Percentiles rank a stretch among this genome's conserved stretches.
phyloP scores from a whole-genome alignment of 495 filamentous ascomycete species.

The Cryomyces minteri region DNA sequence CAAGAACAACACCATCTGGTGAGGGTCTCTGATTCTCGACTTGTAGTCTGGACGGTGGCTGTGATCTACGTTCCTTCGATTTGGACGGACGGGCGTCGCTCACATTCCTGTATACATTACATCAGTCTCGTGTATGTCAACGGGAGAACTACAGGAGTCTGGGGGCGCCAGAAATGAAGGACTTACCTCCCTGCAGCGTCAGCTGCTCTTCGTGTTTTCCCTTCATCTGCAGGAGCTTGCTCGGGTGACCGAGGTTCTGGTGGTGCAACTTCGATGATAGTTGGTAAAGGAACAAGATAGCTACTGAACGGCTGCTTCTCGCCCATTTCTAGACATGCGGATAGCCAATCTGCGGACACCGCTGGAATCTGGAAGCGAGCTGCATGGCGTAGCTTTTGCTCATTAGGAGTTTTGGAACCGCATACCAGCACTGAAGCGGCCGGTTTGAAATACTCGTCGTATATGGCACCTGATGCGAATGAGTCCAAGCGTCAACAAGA shows the following conservation, averaged over 20 bases:
- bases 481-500: slow-evolving; percentile 1
- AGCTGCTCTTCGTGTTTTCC: background rate
- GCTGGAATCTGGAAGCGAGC: slow-evolving; percentile 55
- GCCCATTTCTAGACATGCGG: slow-evolving; percentile 50
- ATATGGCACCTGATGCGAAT: slow-evolving; percentile 35
- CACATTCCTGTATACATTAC: background rate
- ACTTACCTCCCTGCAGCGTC: background rate
- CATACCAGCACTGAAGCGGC: slow-evolving; percentile 54
- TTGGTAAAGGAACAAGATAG: slow-evolving; percentile 2
- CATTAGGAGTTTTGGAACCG: slow-evolving; percentile 35
- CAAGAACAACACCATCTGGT: background rate
- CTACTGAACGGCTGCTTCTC: slow-evolving; percentile 29
- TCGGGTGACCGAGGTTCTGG: background rate
- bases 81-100: too few species aligned
- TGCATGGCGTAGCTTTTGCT: slow-evolving; percentile 64
- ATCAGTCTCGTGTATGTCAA: background rate
- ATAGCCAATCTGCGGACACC: slow-evolving; percentile 66
- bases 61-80: too few species aligned
- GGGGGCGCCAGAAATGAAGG: background rate
- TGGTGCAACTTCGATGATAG: background rate
- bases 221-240: background rate
- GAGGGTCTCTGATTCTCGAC: background rate
- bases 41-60: background rate
- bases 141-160: background rate
- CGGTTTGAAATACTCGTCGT: slow-evolving; percentile 52